Percentiles rank a stretch among this genome's conserved stretches.
These are phyloP conservation scores for Lactarius psammicola DNA, from an alignment of 768 basidiomycete species.

Conservation along the genomic window DNA sequence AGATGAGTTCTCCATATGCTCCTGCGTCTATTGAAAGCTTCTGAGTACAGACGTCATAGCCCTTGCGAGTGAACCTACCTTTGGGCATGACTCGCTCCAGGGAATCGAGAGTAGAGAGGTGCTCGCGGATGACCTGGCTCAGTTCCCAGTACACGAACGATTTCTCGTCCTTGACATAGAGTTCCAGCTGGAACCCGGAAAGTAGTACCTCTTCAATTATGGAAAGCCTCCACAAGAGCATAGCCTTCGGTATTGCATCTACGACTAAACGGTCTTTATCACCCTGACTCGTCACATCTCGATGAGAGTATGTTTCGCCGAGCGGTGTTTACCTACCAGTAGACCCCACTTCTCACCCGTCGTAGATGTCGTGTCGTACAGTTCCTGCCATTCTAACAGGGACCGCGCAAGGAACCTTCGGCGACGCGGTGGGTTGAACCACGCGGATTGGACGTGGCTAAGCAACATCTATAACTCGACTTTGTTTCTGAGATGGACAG, in stretches of 20 bases:
- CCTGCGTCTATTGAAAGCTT: slow-evolving; percentile 11
- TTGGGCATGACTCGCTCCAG: slow-evolving; percentile 42
- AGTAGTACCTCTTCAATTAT: slow-evolving; percentile 65
- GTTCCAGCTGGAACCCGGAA: slow-evolving; percentile 73
- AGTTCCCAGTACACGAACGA: slow-evolving; percentile 78
- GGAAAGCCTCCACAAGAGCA: slow-evolving; percentile 58
- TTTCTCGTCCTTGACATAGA: slow-evolving; percentile 66
- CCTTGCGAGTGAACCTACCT: slow-evolving; percentile 35
- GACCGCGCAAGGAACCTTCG: slow-evolving; percentile 64
- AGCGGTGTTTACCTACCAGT: slow-evolving; percentile 27
- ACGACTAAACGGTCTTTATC: slow-evolving; percentile 18
- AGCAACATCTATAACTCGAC: slow-evolving; percentile 49
- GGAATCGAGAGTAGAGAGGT: slow-evolving; percentile 53
- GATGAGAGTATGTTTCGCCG: background rate
- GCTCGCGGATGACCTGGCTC: slow-evolving; percentile 53
- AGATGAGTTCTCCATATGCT: slow-evolving; percentile 15
- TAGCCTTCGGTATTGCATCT: slow-evolving; percentile 42
- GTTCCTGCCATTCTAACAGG: slow-evolving; percentile 61
- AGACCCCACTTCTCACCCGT: slow-evolving; percentile 31
- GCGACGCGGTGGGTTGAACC: slow-evolving; percentile 67
- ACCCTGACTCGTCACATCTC: slow-evolving; percentile 23
- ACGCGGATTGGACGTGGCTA: slow-evolving; percentile 57
- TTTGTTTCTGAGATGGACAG: slow-evolving; percentile 5
- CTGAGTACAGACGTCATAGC: background rate
- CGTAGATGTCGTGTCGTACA: slow-evolving; percentile 49